These are phyloP conservation scores for Penicillium subrubescens DNA, from an alignment of 495 filamentous ascomycete species.

Conservation along the genomic window DNA sequence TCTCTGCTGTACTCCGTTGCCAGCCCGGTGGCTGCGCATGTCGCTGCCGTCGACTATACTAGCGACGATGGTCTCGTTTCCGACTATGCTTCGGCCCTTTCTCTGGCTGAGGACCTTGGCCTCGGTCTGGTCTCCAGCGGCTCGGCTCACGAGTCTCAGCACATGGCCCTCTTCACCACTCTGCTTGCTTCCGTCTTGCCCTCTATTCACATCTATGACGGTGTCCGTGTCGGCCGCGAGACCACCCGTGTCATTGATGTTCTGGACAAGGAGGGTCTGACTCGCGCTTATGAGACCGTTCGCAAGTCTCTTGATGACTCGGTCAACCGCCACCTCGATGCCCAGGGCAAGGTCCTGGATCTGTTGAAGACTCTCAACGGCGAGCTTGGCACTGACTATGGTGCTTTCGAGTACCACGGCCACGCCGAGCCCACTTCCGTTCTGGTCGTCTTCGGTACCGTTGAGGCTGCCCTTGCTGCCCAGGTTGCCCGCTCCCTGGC, in stretches of 20 bases:
- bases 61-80: conserved; percentile 73
- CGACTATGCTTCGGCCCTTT: conserved; percentile 82
- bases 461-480: conserved; percentile 81
- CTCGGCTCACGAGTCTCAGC: conserved; percentile 88
- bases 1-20: conserved; percentile 84
- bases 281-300: conserved; percentile 69
- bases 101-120: conserved; percentile 88
- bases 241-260: conserved; percentile 84
- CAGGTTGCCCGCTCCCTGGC: conserved; percentile 77
- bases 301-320: conserved; percentile 58
- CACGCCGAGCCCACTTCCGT: conserved; percentile 75
- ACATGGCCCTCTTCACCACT: conserved; percentile 91
- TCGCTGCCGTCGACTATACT: conserved; percentile 90
- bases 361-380: conserved; percentile 82
- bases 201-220: conserved; percentile 90
- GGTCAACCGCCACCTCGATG: conserved; percentile 70
- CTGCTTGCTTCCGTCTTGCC: conserved; percentile 78
- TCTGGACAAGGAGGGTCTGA: conserved; percentile 70
- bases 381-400: conserved; percentile 90
- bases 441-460: conserved; percentile 87
- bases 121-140: conserved; percentile 81
- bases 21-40: conserved; percentile 88
- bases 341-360: conserved; percentile 71
- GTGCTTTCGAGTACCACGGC: conserved; percentile 93
- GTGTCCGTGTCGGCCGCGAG: conserved; percentile 81